Evolutionary conservation across 2,329 filamentous ascomycete species (phyloP), one percentile per base, ranked within the genome.

Genomic region (Fusarium graminum): DNA sequence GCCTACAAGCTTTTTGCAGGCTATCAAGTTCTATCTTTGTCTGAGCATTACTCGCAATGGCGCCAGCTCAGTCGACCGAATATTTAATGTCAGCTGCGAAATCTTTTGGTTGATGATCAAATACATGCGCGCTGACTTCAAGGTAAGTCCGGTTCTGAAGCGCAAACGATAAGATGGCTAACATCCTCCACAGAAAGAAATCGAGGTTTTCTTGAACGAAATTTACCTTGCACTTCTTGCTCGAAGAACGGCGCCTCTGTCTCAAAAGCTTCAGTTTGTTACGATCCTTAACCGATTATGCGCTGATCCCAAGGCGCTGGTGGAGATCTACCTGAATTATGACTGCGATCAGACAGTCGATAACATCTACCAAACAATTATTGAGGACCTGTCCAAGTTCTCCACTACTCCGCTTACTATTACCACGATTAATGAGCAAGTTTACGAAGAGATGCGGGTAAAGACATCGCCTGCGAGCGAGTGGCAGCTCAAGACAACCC

Each of bases 21-120:
- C 95, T 32, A 90, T 97, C 75, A 97, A 98, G 77, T 97, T 97
- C 75, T 97, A 99, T 76, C 86, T 99, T 28, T 98, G 95, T 78
- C 85, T 99, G 39, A 97, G 93, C 78, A 88, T 99, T 70, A 97
- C 94, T 54, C 88, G 94, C 51, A 99, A 99, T 75, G 96, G 94
- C 17, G 92, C 95, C 14, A 98, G 94, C 80, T 94, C 94, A 6
- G 92, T 97, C 41, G 92, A 93, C 66, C 88, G 88, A 68, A 93
- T 99, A 1, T 99, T 98, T 74, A 94, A 98, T 74, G 93, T 98
- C 40, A 94, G 92, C 76, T 94, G 92, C 72, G 95, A 99, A 77
- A 97, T 98, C 29, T 99, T 99, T 77, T 99, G 94, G 93, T 84
- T 98, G 58, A 97, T 97, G 90, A 81, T 97, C 41, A 97, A 96